A percentile compares a stretch with the other conserved stretches of the same genome.
phyloP scores from a whole-genome alignment of 305 asterid species.

The Fraxinus sp. region DNA sequence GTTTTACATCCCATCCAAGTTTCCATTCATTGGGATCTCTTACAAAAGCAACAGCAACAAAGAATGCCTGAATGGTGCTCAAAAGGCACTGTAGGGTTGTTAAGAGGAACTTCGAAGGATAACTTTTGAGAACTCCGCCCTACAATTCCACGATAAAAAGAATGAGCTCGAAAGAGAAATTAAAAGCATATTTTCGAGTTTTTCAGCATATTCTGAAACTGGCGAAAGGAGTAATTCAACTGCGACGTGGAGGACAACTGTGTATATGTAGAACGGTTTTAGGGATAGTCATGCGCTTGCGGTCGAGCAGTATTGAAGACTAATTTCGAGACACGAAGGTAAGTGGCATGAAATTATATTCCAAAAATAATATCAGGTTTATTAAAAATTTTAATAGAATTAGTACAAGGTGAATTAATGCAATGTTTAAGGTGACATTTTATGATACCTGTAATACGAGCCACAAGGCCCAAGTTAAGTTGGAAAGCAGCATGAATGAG shows the following conservation, averaged over 20 bases:
- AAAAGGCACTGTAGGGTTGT: constrained; percentile 70
- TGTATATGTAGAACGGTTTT: not conserved
- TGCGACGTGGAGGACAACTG: not conserved
- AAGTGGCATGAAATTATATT: not conserved
- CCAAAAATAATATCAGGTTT: not conserved
- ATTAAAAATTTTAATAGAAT: too few species aligned
- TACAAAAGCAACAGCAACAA: constrained; percentile 56
- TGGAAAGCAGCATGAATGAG: constrained; percentile 66
- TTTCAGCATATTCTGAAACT: not conserved
- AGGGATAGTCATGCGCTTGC: not conserved
- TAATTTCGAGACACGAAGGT: too few species aligned
- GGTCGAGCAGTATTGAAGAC: not conserved
- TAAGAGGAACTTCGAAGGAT: constrained; percentile 72
- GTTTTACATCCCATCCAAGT: constrained; percentile 69
- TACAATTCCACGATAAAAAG: constrained; percentile 18
- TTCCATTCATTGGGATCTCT: constrained; percentile 72
- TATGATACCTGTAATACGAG: constrained; percentile 70
- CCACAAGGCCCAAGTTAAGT: constrained; percentile 69
- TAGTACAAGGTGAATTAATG: not conserved
- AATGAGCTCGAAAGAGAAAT: not conserved
- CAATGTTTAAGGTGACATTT: not conserved
- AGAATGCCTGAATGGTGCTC: constrained; percentile 68
- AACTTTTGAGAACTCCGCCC: constrained; percentile 55
- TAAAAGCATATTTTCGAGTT: not conserved
- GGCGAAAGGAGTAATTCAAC: not conserved